A percentile compares a stretch with the other conserved stretches of the same genome.
phyloP scores from a whole-genome alignment of 176 grass and related monocot genomes.

The Carex littledalei region DNA sequence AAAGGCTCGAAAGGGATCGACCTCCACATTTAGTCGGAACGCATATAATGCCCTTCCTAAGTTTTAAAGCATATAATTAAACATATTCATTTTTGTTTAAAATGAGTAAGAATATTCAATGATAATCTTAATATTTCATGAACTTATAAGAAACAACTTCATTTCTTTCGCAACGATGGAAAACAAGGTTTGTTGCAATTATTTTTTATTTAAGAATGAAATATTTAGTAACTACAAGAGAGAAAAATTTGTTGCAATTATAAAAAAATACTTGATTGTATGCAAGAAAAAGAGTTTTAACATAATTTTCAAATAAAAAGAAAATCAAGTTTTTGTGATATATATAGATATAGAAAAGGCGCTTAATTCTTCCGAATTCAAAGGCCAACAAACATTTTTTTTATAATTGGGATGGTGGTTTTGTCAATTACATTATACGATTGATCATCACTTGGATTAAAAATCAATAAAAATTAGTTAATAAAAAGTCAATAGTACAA shows the following conservation, averaged over 20 bases:
- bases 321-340: background rate
- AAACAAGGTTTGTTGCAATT: background rate
- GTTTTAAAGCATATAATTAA: conserved; percentile 12
- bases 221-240: background rate
- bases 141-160: background rate
- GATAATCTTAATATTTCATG: background rate
- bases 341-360: background rate
- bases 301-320: background rate
- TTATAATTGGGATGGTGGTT: background rate
- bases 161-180: background rate
- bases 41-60: conserved; percentile 70
- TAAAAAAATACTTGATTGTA: background rate
- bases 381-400: background rate
- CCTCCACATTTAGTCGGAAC: conserved; percentile 56
- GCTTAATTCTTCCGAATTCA: background rate
- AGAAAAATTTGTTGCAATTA: background rate
- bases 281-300: background rate
- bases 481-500: background rate
- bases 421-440: background rate
- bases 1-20: conserved; percentile 62
- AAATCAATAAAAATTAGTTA: background rate
- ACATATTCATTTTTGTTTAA: background rate
- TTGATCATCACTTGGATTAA: background rate
- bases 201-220: background rate
- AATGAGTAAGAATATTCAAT: background rate